These are phyloP conservation scores for Colletotrichum lini DNA, from an alignment of 2,329 filamentous ascomycete genomes.

Conservation along the genomic window DNA sequence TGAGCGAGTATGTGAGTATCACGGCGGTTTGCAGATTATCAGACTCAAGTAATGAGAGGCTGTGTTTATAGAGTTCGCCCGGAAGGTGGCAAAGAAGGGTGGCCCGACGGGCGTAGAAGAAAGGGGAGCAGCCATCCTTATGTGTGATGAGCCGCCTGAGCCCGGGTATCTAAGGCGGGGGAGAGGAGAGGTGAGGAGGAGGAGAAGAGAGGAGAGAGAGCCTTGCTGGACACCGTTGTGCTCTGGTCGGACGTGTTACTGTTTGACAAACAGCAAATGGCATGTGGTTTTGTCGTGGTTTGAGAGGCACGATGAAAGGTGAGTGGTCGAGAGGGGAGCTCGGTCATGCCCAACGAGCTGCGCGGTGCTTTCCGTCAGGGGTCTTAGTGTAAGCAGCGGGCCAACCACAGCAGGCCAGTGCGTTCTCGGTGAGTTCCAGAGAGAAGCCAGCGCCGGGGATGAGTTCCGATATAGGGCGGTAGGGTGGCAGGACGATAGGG, in stretches of 20 bases:
- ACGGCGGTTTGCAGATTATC: neutral
- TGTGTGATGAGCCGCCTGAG: neutral
- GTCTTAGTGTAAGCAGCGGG: slow-evolving; percentile 6
- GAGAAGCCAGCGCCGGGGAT: slow-evolving; percentile 6
- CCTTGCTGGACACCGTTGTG: neutral
- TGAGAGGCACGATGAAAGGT: slow-evolving; percentile 1
- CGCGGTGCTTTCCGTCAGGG: slow-evolving; percentile 28
- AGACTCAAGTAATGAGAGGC: slow-evolving; percentile 15
- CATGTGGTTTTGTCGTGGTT: slow-evolving; percentile 22
- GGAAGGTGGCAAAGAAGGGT: slow-evolving; percentile 5
- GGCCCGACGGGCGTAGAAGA: neutral
- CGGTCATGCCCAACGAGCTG: slow-evolving; percentile 18
- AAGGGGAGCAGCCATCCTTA: slow-evolving; percentile 14
- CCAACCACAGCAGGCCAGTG: slow-evolving; percentile 11
- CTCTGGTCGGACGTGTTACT: neutral
- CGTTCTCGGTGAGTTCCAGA: slow-evolving; percentile 30
- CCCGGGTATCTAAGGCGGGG: neutral
- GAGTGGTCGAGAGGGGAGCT: slow-evolving; percentile 13
- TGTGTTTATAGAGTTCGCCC: slow-evolving; percentile 21
- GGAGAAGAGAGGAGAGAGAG: no score
- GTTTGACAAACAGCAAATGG: neutral
- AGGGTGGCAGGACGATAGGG: neutral
- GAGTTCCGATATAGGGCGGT: slow-evolving; percentile 24
- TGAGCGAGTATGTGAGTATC: neutral
- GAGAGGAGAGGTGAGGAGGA: no score